Evolutionary conservation across 2,329 filamentous ascomycete genomes (phyloP).

Genomic region (Exophiala sideris): DNA sequence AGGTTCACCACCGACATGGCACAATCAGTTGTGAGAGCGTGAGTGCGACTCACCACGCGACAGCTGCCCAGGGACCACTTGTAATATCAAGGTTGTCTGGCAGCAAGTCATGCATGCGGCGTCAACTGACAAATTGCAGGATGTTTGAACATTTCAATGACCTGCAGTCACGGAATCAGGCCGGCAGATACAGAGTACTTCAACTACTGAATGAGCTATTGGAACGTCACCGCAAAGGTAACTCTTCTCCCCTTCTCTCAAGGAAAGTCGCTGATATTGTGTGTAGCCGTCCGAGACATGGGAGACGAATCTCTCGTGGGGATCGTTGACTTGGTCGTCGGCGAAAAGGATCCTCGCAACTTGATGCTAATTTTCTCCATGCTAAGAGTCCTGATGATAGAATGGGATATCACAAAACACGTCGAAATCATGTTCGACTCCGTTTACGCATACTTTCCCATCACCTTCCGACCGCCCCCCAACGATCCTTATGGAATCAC

Average conservation of each 20-base stretch:
- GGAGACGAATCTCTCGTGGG: conserved; percentile 59
- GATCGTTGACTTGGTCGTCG: conserved; percentile 63
- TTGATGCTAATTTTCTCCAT: conserved; percentile 69
- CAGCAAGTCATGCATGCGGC: conserved; percentile 7
- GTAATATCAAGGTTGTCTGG: conserved; percentile 20
- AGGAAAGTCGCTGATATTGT: not conserved
- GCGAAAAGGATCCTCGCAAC: conserved; percentile 67
- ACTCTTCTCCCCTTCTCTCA: not conserved
- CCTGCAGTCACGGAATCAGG: conserved; percentile 59
- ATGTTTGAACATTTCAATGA: conserved; percentile 54
- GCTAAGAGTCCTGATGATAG: conserved; percentile 63
- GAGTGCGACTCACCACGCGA: conserved; percentile 32
- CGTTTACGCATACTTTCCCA: conserved; percentile 70
- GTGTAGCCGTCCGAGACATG: conserved; percentile 51
- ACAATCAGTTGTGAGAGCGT: conserved; percentile 52
- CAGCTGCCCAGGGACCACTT: conserved; percentile 21
- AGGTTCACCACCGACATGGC: conserved; percentile 59
- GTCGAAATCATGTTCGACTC: conserved; percentile 63
- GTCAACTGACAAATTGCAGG: conserved; percentile 31
- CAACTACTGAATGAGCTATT: conserved; percentile 61
- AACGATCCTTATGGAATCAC: conserved; percentile 69
- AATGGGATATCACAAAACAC: conserved; percentile 62
- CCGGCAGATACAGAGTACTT: conserved; percentile 63
- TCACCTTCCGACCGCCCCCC: conserved; percentile 66
- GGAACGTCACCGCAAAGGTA: conserved; percentile 57